Base-by-base conservation (phyloP, 2,329 filamentous ascomycete species). In the Neopestalotiopsis sp. region DNA sequence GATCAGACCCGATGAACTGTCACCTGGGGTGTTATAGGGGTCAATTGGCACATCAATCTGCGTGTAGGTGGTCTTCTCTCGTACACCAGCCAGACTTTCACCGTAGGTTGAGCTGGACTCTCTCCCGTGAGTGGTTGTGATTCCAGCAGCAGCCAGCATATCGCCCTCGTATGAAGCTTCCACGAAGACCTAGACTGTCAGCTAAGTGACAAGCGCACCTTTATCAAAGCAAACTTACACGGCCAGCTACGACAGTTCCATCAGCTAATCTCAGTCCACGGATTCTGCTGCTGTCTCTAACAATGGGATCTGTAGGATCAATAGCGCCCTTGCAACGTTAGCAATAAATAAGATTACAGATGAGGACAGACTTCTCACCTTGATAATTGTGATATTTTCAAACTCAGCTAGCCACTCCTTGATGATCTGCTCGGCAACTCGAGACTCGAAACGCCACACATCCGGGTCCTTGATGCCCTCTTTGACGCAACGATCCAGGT, bases 151-250 rank as follows among this genome's bases (percentile, higher is more conserved):
- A 13, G 72, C 74, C 42, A 75, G 70, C 3, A 76, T 68, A 45
- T 76, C 75, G 9, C 74, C 74, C 34, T 76, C 74, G 53, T 76
- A 76, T 12, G 73, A 72, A 5, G 74, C 75, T 32, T 76, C 75
- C 40, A 76, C 70, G 58, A 76, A 73, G 40, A 74, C 30, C 30
- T 34, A 30, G n/a, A 30, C 57, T 34, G 28, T 59, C 30, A 59
- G 24, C 9, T 2, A n/a, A 49, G 4, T 5, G 13, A n/a, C 5
- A 49, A 13, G 24, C 24, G 24, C 24, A 28, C 24, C 24, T 28
- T 28, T 4, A 28, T 28, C 24, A 28, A 28, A 28, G 24, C 9
- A 24, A 10, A 53, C 45, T 24, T 53, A 53, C 45, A 24, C 45
- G 45, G n/a, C 45, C 45, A 7, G 45, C 24, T 6, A 53, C 45